Conservation (phyloP, 345 rosid species). For the Eucalyptus leucophloia region DNA sequence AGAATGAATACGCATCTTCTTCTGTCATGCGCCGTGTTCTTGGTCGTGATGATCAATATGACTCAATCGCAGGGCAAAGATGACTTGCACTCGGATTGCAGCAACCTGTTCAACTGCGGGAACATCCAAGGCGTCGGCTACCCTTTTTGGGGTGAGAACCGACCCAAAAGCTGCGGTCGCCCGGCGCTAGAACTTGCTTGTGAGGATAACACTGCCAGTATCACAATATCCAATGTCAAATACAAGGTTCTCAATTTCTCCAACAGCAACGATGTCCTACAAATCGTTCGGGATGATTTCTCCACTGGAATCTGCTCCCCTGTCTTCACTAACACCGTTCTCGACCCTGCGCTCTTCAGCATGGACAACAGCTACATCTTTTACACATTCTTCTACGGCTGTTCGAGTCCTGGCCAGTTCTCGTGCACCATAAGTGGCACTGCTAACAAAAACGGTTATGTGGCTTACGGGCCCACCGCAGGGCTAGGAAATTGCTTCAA, state of each 20-base stretch:
- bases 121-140: background rate
- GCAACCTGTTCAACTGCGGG: constrained; percentile 7
- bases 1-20: background rate
- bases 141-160: constrained; percentile 19
- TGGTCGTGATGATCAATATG: background rate
- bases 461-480: background rate
- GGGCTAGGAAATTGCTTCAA: background rate
- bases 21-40: background rate
- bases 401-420: too few relatives aligned
- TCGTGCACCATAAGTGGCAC: too few relatives aligned
- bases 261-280: too few relatives aligned
- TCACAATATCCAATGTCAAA: background rate
- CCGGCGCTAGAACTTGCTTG: background rate
- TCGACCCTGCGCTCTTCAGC: too few relatives aligned
- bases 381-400: too few relatives aligned
- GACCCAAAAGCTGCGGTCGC: background rate
- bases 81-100: background rate
- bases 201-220: background rate
- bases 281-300: too few relatives aligned
- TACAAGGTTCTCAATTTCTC: background rate
- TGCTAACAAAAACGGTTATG: rapidly evolving
- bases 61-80: background rate
- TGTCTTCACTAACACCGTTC: rapidly evolving
- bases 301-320: rapidly evolving
- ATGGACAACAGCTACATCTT: too few relatives aligned